Base-by-base conservation (phyloP, 108 stramenopile genomes). In the Conticribra guillardii region DNA sequence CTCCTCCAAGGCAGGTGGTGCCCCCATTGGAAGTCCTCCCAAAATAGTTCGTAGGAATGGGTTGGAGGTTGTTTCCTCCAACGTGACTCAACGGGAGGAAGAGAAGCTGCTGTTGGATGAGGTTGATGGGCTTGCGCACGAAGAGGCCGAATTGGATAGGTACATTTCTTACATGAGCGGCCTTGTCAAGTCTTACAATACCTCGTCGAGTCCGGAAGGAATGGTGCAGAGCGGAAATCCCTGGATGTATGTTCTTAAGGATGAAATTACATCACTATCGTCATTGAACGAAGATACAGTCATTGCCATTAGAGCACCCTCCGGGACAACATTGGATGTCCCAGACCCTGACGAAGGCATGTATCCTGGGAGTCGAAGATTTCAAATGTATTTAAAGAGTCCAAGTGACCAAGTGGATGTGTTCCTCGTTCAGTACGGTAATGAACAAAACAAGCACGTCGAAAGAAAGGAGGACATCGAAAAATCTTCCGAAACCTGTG, bases 261-360 rank as follows among this genome's bases (percentile, higher is more conserved):
- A 79, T 15, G 89, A 90, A 44, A 82, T 95, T 11, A 90, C 91
- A 11, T 67, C 74, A 5, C 79, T 95, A 41, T 73, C 83, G 15
- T 49, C 63, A 8, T 89, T 91, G 52, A 51, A 54, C 8, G 63
- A 71, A 26, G 92, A 95, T 32, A 94, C 91, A 27, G 90, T 97
- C 48, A 93, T 97, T 81, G 97, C 93, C 19, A 91, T 97, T 32
- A 79, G 84, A 23, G 94, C 96, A 53, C 97, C 97, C 26, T 48
- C 87, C 7, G 95, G 95, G 0, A 97, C 95, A 2, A 87, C 86
- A 9, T 75, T 97, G 51, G 97, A 95, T 67, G 94, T 96, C 27
- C 94, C 92, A 0, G 84, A 96, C 75, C 93, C 94, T 1, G 89
- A 92, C 52, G 89, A 96, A 62, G 92, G 85, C 15, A 89, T 92